These are phyloP conservation scores for Oenanthe javanica DNA, from an alignment of 140 eudicot genomes.

Conservation along the genomic window DNA sequence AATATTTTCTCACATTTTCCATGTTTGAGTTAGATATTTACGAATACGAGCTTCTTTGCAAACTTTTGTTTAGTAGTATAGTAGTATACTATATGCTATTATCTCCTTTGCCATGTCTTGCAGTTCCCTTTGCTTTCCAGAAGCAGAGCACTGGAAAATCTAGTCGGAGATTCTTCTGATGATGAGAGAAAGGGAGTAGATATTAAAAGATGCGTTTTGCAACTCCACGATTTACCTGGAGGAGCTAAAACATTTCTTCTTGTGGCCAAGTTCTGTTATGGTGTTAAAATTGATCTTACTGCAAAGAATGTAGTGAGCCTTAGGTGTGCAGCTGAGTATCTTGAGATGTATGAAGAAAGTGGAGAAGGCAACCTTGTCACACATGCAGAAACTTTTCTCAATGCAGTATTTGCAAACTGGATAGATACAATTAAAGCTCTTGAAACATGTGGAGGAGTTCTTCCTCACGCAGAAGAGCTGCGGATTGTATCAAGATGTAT, in stretches of 20 bases:
- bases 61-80: background rate
- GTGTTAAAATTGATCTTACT: slow-evolving; percentile 47
- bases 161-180: slow-evolving; percentile 37
- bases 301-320: slow-evolving; percentile 46
- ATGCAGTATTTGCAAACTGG: slow-evolving; percentile 47
- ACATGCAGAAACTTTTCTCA: slow-evolving; percentile 36
- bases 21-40: background rate
- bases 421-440: slow-evolving; percentile 49
- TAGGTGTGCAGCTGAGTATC: slow-evolving; percentile 63
- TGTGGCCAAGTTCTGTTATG: slow-evolving; percentile 57
- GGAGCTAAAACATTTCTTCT: slow-evolving; percentile 52
- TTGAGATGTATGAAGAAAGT: slow-evolving; percentile 61
- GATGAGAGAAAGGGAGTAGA: slow-evolving; percentile 32
- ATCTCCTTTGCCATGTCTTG: slow-evolving; percentile 15
- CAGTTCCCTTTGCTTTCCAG: slow-evolving; percentile 68
- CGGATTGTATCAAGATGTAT: slow-evolving; percentile 53
- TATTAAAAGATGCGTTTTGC: slow-evolving; percentile 25
- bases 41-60: background rate
- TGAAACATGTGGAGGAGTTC: slow-evolving; percentile 43
- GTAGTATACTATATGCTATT: background rate
- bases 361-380: slow-evolving; percentile 57
- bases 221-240: slow-evolving; percentile 60
- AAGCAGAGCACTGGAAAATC: slow-evolving; percentile 45
- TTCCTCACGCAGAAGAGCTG: slow-evolving; percentile 44
- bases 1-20: background rate